Base-by-base conservation (phyloP, 1,139 yeast genomes). In the Dujonia santamariae region DNA sequence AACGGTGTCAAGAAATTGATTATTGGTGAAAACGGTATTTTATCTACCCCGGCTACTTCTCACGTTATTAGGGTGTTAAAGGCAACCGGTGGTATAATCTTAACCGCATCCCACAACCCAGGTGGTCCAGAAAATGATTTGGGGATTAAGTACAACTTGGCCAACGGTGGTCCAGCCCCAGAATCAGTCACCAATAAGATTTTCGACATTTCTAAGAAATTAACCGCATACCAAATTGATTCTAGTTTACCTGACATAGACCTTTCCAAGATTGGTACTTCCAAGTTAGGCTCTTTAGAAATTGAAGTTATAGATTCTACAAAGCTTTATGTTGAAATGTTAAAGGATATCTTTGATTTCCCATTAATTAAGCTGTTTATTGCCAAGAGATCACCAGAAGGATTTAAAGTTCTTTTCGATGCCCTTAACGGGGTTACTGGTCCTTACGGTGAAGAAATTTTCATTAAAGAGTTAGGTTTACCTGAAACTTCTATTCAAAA, bases 101-200 rank as follows among this genome's bases (percentile, higher is more conserved):
- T 92, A 53, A 92, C 98, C 15, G 98, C 98, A 3, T 85, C 96
- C 23, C 98, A 92, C 63, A 92, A 92, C 62, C 98, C 98, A n/a
- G 98, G 98, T 57, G 97, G 97, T 5, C 97, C 97, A 40, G 64
- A 73, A 24, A 80, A 86, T 44, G 98, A 92, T 56, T 76, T 90
- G 59, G 98, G 98, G 39, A 92, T 92, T 68, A 92, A 92, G 68
- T 92, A 92, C 70, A 92, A 92, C 61, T 71, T 94, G 61, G 78
- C 86, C 43, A 90, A 92, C 54, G 98, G 98, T 45, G 98, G 97
- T 2, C 98, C 98, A 26, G 98, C 98, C n/a, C 98, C 98, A 4
- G 98, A 92, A 60, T 67, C 84, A 14, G 94, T 92, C 42, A 92
- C 98, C 19, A 75, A 94, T 64, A 77, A 80, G 60, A 92, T 92